phyloP scores from a whole-genome alignment of 148 eudicot genomes.

The Rhododendron ovatum region DNA sequence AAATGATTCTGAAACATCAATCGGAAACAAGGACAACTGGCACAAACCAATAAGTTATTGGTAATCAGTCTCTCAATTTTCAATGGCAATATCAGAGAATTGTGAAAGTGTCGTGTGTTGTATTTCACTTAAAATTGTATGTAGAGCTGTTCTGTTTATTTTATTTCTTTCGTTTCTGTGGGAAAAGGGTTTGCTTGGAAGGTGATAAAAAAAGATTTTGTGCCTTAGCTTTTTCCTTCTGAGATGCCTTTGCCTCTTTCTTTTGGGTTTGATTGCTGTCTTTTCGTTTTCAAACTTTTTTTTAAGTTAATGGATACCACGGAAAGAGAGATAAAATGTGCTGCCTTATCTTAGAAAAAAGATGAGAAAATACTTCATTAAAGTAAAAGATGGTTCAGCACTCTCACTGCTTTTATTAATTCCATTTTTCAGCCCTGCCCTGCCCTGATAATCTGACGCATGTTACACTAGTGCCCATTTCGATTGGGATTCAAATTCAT shows the following conservation, averaged over 20 bases:
- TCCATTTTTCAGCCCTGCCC: background rate
- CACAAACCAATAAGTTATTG: background rate
- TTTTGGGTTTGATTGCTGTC: constrained; percentile 1
- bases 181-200: background rate
- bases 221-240: background rate
- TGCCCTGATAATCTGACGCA: background rate
- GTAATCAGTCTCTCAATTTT: background rate
- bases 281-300: background rate
- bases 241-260: constrained; percentile 8
- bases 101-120: background rate
- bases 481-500: too few relatives aligned
- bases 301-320: background rate
- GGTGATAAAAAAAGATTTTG: background rate
- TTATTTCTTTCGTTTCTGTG: background rate
- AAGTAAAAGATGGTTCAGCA: background rate
- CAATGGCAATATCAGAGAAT: background rate
- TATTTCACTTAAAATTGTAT: background rate
- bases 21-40: background rate
- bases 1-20: background rate
- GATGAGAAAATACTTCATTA: background rate
- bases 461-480: background rate
- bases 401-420: background rate
- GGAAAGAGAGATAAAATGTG: background rate
- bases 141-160: background rate
- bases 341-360: background rate